Base-by-base conservation (phyloP, 2,329 filamentous ascomycete genomes). In the Diplocarpon rosae region DNA sequence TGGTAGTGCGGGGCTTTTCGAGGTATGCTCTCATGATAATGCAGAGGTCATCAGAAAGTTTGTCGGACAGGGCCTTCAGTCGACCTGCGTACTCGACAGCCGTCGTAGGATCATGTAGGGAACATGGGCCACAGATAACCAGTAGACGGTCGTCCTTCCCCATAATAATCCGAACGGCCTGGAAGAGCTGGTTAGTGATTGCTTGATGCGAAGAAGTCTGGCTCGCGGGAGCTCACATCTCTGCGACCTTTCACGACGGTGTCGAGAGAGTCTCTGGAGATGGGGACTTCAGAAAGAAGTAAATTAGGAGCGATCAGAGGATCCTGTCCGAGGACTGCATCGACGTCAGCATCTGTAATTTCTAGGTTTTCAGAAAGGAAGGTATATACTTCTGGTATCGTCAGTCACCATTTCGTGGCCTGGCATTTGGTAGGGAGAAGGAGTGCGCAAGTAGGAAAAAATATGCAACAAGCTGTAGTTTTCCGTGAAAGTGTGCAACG, bases 1-100 rank as follows among this genome's bases (percentile, higher is more conserved):
- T 89, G 0, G 92, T 98, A 39, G 92, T 98, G 50, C 92, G 83
- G 34, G 92, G 92, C 75, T 98, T 98, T 74, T 98, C 92, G 41
- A 98, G 83, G 76, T 98, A 98, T 62, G 89, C 88, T 58, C 92
- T 86, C 92, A 98, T 98, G 61, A 98, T 81, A 64, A 98, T 85
- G 65, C 81, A 81, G 37, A 98, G 75, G 63, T 96, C 89, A 57
- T 79, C 72, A 50, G 80, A 78, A 51, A 95, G 80, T 72, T 83
- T 86, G 53, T 84, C 77, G 48, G 88, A 78, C 38, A 95, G 71
- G 42, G 72, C 68, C 68, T 87, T 84, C 39, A 98, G 76, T 46
- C 82, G 78, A 51, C 74, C 69, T 63, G 84, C 86, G 73, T 98
- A 98, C 66, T 95, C 88, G 57, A 93, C 72, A 33, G 92, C 92